These are phyloP conservation scores for Mycosarcoma mackinlayi DNA, from an alignment of 1,284 basidiomycete genomes.

Conservation along the genomic window DNA sequence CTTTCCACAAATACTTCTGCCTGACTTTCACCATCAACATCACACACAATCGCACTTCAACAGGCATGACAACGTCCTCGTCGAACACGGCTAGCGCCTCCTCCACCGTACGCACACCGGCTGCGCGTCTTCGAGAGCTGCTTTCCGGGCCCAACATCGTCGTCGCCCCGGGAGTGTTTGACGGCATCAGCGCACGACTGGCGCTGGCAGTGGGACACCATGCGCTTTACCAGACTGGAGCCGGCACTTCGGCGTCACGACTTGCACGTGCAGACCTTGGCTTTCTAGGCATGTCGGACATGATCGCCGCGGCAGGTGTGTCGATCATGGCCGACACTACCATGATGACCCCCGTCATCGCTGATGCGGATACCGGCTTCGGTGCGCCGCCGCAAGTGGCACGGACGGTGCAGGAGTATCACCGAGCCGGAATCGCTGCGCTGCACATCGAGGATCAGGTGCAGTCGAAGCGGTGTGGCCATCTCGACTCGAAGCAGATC, in stretches of 20 bases:
- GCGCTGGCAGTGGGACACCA: conserved; percentile 76
- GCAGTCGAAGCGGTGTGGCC: conserved; percentile 81
- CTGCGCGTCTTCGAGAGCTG: conserved; percentile 29
- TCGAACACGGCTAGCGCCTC: neutral
- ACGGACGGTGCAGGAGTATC: conserved; percentile 79
- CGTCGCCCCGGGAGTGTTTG: conserved; percentile 75
- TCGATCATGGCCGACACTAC: conserved; percentile 30
- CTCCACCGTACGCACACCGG: conserved; percentile 16
- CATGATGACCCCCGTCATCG: conserved; percentile 72
- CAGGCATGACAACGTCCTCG: neutral
- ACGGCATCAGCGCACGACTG: conserved; percentile 81
- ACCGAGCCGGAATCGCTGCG: conserved; percentile 78
- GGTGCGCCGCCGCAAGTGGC: conserved; percentile 80
- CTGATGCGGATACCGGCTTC: conserved; percentile 84
- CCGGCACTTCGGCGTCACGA: conserved; percentile 80
- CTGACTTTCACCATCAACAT: neutral
- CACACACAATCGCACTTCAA: neutral
- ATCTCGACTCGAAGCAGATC: conserved; percentile 82
- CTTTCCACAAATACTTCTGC: conserved; percentile 1
- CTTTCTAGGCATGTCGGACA: conserved; percentile 81
- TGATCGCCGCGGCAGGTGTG: conserved; percentile 32
- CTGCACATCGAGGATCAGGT: conserved; percentile 86
- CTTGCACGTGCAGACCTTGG: conserved; percentile 82
- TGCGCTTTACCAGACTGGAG: conserved; percentile 80
- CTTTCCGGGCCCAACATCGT: conserved; percentile 22